Evolutionary conservation across 2,329 filamentous ascomycete species (phyloP).

Genomic region (Bipolaris zeicola): DNA sequence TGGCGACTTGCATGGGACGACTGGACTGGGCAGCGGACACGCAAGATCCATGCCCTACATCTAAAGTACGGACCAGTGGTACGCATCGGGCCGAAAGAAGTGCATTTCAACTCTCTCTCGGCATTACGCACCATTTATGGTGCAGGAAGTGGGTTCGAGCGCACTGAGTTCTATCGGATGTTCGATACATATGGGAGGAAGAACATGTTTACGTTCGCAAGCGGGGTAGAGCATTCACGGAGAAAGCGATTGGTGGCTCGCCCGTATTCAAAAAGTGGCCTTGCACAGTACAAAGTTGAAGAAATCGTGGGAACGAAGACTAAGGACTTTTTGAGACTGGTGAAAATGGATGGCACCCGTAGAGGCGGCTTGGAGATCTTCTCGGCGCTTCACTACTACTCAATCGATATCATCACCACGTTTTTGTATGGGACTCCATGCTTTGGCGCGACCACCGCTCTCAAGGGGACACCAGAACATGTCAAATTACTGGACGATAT

Average conservation of each 20-base stretch:
- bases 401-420: constrained; percentile 59
- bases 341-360: constrained; percentile 41
- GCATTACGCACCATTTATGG: constrained; percentile 62
- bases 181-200: constrained; percentile 60
- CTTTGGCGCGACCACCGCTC: constrained; percentile 52
- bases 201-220: constrained; percentile 60
- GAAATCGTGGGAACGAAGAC: constrained; percentile 13
- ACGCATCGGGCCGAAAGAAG: constrained; percentile 21
- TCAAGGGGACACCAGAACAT: constrained; percentile 49
- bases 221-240: constrained; percentile 52
- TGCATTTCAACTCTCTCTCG: constrained; percentile 45
- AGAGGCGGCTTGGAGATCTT: constrained; percentile 53
- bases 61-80: constrained; percentile 25
- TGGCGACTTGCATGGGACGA: constrained; percentile 56
- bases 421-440: constrained; percentile 56
- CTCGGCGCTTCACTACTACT: constrained; percentile 58
- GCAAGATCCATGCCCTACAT: constrained; percentile 53
- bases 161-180: constrained; percentile 61
- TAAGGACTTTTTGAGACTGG: constrained; percentile 50
- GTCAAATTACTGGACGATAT: constrained; percentile 56
- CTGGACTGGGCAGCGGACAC: constrained; percentile 52
- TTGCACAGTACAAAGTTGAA: constrained; percentile 48
- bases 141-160: constrained; percentile 57
- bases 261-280: constrained; percentile 57
- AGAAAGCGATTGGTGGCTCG: constrained; percentile 61